phyloP scores from a whole-genome alignment of 352 stramenopile species.

The Globisporangium acanthophoron region DNA sequence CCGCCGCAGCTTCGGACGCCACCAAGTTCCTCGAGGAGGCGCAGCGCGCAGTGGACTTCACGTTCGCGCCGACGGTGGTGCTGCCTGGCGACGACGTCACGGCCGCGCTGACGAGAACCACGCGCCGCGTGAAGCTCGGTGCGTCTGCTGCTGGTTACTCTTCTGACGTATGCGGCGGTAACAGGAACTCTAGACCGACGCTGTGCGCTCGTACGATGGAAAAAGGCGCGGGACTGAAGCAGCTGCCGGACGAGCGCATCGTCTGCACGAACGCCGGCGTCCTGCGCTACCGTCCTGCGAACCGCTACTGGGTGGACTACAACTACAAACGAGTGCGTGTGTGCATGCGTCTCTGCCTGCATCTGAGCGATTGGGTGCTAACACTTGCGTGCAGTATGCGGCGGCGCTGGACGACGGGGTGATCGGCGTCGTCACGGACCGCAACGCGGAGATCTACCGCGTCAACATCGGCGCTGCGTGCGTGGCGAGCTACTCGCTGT shows the following conservation, averaged over 20 bases:
- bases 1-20: conserved; percentile 13
- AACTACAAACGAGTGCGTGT: conserved; percentile 74
- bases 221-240: conserved; percentile 54
- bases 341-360: not conserved
- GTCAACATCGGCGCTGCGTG: conserved; percentile 92
- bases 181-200: too few relatives aligned
- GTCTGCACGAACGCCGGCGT: conserved; percentile 80
- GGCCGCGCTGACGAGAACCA: conserved; percentile 63
- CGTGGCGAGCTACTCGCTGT: conserved; percentile 14
- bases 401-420: conserved; percentile 86
- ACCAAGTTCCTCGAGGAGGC: conserved; percentile 67
- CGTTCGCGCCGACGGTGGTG: conserved; percentile 63
- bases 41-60: conserved; percentile 74
- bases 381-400: conserved; percentile 43
- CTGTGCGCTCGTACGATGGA: too few relatives aligned
- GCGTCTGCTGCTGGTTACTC: conserved; percentile 6
- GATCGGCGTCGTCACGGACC: conserved; percentile 93
- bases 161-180: conserved; percentile 5
- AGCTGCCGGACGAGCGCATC: conserved; percentile 50
- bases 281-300: conserved; percentile 78
- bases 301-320: conserved; percentile 89
- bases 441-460: conserved; percentile 92
- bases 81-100: conserved; percentile 81
- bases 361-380: too few relatives aligned
- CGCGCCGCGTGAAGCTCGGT: conserved; percentile 67